Conservation (phyloP, 768 basidiomycete genomes). For the Psilocybe cubensis region DNA sequence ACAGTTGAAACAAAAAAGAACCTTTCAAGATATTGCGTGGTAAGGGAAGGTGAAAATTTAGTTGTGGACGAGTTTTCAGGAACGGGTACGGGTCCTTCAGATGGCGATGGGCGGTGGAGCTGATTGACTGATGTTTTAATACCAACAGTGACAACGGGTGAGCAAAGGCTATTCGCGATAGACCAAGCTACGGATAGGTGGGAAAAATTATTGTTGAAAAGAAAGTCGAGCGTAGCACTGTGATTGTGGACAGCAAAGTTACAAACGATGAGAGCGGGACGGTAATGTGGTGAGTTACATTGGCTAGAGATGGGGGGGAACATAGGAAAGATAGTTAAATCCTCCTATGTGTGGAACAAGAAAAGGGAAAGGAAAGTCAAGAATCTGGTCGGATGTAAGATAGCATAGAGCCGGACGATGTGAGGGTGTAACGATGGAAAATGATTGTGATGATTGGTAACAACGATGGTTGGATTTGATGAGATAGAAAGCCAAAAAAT, state of each 20-base stretch:
- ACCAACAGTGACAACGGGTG: not conserved
- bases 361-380: not conserved
- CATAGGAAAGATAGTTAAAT: constrained; percentile 4
- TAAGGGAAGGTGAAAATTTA: not conserved
- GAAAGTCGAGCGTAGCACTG: not conserved
- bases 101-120: not conserved
- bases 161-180: not conserved
- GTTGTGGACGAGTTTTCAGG: not conserved
- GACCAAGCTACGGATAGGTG: not conserved
- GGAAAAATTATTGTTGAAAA: not conserved
- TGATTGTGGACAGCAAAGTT: not conserved
- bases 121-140: not conserved
- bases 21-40: not conserved
- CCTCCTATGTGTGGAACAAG: not conserved
- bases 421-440: not conserved
- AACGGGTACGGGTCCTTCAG: not conserved
- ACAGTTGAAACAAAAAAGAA: not conserved
- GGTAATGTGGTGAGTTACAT: not conserved
- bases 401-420: not conserved
- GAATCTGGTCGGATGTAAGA: not conserved
- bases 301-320: not conserved
- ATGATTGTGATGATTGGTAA: not conserved
- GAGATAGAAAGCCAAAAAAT: constrained; percentile 2
- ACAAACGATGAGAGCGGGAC: not conserved
- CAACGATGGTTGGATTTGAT: not conserved